Conservation (phyloP, 306 rosid species). For the Gillenia trifoliata region DNA sequence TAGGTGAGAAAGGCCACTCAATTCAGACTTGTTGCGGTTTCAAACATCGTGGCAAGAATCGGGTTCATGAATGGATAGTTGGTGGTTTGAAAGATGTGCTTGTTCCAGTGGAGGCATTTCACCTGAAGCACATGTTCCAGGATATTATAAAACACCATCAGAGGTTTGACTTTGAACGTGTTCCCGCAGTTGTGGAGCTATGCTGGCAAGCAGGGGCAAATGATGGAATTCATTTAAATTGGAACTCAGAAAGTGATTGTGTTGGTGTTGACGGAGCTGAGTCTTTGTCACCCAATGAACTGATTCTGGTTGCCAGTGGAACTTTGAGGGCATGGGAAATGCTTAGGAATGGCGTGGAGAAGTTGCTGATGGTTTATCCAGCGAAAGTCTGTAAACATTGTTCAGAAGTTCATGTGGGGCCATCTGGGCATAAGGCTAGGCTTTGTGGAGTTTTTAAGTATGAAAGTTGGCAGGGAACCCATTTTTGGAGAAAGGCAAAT, state of each 20-base stretch:
- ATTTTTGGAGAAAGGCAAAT: constrained; percentile 73
- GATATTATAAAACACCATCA: constrained; percentile 59
- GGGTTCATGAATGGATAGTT: constrained; percentile 67
- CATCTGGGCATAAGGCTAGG: constrained; percentile 80
- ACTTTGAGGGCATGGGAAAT: constrained; percentile 75
- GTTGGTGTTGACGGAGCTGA: constrained; percentile 28
- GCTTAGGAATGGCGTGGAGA: constrained; percentile 64
- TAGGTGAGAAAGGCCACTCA: constrained; percentile 71
- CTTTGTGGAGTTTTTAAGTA: constrained; percentile 80
- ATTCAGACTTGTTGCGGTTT: constrained; percentile 70
- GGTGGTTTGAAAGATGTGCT: constrained; percentile 69
- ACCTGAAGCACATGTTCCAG: constrained; percentile 62
- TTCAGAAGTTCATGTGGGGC: constrained; percentile 89
- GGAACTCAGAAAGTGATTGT: constrained; percentile 27
- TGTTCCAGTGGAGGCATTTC: constrained; percentile 79
- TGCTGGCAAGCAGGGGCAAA: constrained; percentile 84
- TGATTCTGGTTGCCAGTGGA: constrained; percentile 41
- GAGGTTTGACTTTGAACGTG: constrained; percentile 76
- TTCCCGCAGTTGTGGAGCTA: constrained; percentile 74
- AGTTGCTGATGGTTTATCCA: constrained; percentile 66
- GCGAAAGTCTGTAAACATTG: constrained; percentile 81
- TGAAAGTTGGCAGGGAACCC: constrained; percentile 74
- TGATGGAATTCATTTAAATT: constrained; percentile 32
- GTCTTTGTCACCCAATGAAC: constrained; percentile 39
- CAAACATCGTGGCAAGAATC: constrained; percentile 52